A percentile compares a stretch with the other conserved stretches of the same genome.
These are phyloP conservation scores for Naegleria lovaniensis DNA, from an alignment of 208 protist species.

Conservation along the genomic window DNA sequence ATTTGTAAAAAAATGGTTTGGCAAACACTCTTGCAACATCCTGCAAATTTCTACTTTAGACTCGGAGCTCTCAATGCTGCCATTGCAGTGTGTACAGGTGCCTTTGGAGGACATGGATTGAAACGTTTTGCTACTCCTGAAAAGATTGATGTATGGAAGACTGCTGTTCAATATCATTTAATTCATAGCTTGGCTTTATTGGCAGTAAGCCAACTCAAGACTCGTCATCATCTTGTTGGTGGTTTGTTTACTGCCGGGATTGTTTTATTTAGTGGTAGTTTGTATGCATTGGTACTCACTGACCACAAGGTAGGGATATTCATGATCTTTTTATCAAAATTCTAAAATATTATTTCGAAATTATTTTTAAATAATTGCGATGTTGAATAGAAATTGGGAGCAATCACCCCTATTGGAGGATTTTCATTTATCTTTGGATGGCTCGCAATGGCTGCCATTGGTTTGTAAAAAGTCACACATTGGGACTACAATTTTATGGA, in stretches of 20 bases:
- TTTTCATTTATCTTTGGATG: not conserved
- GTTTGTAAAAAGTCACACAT: not conserved
- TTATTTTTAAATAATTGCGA: too few species aligned
- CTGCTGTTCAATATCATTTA: not conserved
- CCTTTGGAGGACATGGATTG: slow-evolving; percentile 3
- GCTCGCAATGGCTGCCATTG: not conserved
- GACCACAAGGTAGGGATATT: not conserved
- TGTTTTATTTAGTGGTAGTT: not conserved
- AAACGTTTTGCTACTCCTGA: not conserved
- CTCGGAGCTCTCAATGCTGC: not conserved
- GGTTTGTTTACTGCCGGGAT: not conserved
- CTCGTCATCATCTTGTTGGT: not conserved
- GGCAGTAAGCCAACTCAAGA: not conserved
- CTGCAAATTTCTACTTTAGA: not conserved
- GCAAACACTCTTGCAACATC: not conserved
- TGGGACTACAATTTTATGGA: too few species aligned
- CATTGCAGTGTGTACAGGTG: not conserved
- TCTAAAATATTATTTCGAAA: too few species aligned
- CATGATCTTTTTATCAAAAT: too few species aligned
- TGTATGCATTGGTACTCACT: slow-evolving; percentile 10
- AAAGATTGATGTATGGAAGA: not conserved
- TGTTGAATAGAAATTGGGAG: not conserved
- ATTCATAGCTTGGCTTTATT: not conserved
- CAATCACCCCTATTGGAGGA: slow-evolving; percentile 16
- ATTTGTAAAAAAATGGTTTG: not conserved